Base-by-base conservation (phyloP, 495 filamentous ascomycete genomes). In the Xylaria nigripes region DNA sequence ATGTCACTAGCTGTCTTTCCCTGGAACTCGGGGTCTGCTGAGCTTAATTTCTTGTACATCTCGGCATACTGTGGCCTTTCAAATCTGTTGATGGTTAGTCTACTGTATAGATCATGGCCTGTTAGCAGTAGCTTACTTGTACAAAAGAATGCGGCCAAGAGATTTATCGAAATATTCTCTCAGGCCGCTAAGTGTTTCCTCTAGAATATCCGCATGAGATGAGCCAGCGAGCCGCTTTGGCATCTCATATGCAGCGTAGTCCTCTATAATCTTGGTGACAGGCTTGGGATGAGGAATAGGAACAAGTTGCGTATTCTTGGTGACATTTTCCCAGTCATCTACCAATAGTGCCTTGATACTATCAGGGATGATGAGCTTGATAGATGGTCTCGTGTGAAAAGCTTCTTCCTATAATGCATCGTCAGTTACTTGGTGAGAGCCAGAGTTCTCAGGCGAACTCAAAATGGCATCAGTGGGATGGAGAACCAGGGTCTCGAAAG, bases 281-380 rank as follows among this genome's bases (percentile, higher is more conserved):
- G 89, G 83, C 46, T 82, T 76, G 21, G 77, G 72, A n/a, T 86
- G 81, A 0, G 93, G 93, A 9, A 98, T 76, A 0, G 84, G 81
- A 15, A 96, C 88, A 2, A 96, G 82, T 61, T 88, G 85, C 56
- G 86, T 81, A 63, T 91, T 89, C 76, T 97, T 97, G 45, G 93
- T 98, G 46, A 96, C 82, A 60, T 95, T 94, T 70, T 98, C 93
- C 93, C 93, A 98, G 72, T 98, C 93, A 62, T 98, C 93, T 36
- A 98, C 93, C 3, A 98, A 83, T 42, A 93, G 73, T 16, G 85
- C 84, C 71, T 96, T 96, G 46, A 98, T 71, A 48, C 84, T 80
- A 63, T 97, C 93, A 2, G 93, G 89, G 40, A 87, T 81, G 41
- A 81, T 73, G 48, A 98, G 81, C 49, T 87, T 88, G 63, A 97